A percentile compares a stretch with the other conserved stretches of the same genome.
phyloP scores from a whole-genome alignment of 495 filamentous ascomycete genomes.

The Neurospora terricola region DNA sequence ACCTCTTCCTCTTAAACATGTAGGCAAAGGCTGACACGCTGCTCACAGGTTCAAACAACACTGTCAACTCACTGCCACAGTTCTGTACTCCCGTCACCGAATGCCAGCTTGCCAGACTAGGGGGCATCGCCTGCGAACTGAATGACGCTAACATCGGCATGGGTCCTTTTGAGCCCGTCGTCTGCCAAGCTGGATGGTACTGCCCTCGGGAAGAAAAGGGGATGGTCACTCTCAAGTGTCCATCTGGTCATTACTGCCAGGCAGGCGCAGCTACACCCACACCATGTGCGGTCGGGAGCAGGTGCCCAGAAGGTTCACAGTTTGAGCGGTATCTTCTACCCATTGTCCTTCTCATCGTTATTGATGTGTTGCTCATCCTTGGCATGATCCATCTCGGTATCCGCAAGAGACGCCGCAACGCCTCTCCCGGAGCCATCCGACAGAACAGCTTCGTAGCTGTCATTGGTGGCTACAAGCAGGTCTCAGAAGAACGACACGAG shows the following conservation, averaged over 20 bases:
- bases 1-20: neutral
- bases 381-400: constrained; percentile 19
- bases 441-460: neutral
- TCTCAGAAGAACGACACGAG: constrained; percentile 20
- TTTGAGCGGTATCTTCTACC: constrained; percentile 31
- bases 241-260: constrained; percentile 35
- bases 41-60: constrained; percentile 33
- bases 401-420: constrained; percentile 12
- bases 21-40: constrained; percentile 5
- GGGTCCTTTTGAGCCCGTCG: constrained; percentile 34
- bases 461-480: constrained; percentile 17
- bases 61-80: constrained; percentile 31
- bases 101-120: constrained; percentile 27
- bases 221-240: constrained; percentile 26
- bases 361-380: constrained; percentile 30
- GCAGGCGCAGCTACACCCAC: constrained; percentile 30
- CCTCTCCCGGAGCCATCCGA: neutral
- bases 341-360: constrained; percentile 26
- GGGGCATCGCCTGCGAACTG: constrained; percentile 18
- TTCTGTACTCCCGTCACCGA: constrained; percentile 34
- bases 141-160: constrained; percentile 25
- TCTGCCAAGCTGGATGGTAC: constrained; percentile 35
- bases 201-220: constrained; percentile 24
- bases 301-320: constrained; percentile 27
- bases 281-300: constrained; percentile 30